Evolutionary conservation across 106 monocot genomes (phyloP).

Genomic region (Dendrobium officinale): DNA sequence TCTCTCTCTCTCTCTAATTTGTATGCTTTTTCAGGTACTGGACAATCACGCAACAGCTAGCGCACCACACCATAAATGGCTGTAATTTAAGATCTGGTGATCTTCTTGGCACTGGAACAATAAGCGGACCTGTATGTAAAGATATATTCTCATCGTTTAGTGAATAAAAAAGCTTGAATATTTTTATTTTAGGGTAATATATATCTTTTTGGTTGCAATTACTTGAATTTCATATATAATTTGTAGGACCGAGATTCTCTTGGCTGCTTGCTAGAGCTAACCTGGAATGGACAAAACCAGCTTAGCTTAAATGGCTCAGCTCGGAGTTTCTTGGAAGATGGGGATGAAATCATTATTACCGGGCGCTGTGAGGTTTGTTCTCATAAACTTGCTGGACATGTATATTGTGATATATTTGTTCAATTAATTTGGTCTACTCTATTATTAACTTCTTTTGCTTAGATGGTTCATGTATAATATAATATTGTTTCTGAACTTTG

Average conservation of each 20-base stretch:
- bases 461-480: background rate
- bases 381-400: background rate
- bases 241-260: conserved; percentile 67
- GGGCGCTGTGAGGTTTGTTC: conserved; percentile 66
- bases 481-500: background rate
- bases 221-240: background rate
- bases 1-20: too few relatives aligned
- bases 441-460: background rate
- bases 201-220: background rate
- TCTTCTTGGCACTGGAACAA: conserved; percentile 91
- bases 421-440: background rate
- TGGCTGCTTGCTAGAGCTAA: conserved; percentile 84
- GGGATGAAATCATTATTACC: conserved; percentile 89
- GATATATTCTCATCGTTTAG: background rate
- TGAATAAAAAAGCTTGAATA: background rate
- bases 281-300: conserved; percentile 82
- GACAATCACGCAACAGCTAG: conserved; percentile 91
- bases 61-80: conserved; percentile 94
- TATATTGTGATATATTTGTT: background rate
- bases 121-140: conserved; percentile 89
- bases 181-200: conserved; percentile 3
- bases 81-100: conserved; percentile 95
- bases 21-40: conserved; percentile 51
- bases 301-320: conserved; percentile 40
- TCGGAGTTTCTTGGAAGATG: conserved; percentile 84